Conservation (phyloP, 768 basidiomycete genomes). For the Tulasnella sp. region DNA sequence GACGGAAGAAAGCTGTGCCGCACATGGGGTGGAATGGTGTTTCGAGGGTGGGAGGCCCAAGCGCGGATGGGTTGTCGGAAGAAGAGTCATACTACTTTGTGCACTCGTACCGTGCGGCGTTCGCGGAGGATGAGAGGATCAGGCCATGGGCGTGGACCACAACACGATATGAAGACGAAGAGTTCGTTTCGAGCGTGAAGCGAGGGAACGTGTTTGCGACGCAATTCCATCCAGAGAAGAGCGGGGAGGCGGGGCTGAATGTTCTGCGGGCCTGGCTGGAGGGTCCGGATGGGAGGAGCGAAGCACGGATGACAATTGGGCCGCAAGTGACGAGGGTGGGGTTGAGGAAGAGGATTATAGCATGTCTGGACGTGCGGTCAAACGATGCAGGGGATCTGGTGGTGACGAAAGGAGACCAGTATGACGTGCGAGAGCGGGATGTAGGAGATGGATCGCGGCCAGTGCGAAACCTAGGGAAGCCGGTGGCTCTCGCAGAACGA, state of each 20-base stretch:
- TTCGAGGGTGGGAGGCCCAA: conserved; percentile 33
- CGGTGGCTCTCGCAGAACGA: conserved; percentile 74
- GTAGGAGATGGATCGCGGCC: conserved; percentile 30
- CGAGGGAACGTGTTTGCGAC: conserved; percentile 78
- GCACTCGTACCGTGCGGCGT: conserved; percentile 83
- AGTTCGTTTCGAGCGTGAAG: conserved; percentile 76
- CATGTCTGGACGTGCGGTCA: conserved; percentile 93
- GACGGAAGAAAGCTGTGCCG: conserved; percentile 61
- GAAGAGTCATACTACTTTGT: conserved; percentile 87
- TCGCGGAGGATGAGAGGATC: conserved; percentile 37
- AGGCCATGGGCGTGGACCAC: conserved; percentile 72
- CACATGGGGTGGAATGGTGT: conserved; percentile 97
- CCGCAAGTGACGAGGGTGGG: conserved; percentile 32
- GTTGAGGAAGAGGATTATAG: conserved; percentile 88
- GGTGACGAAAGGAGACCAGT: conserved; percentile 98
- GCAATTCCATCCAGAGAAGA: conserved; percentile 99
- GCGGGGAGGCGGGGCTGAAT: conserved; percentile 71
- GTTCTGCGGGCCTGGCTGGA: conserved; percentile 71
- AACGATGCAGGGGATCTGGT: conserved; percentile 95
- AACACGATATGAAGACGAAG: conserved; percentile 88
- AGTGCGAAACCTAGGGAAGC: conserved; percentile 96
- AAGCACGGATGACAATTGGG: neutral
- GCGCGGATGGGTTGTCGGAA: conserved; percentile 25
- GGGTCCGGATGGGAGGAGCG: neutral
- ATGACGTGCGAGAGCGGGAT: conserved; percentile 84